Base-by-base conservation (phyloP, 371 early-diverging fungal genomes). In the Apophysomyces elegans region DNA sequence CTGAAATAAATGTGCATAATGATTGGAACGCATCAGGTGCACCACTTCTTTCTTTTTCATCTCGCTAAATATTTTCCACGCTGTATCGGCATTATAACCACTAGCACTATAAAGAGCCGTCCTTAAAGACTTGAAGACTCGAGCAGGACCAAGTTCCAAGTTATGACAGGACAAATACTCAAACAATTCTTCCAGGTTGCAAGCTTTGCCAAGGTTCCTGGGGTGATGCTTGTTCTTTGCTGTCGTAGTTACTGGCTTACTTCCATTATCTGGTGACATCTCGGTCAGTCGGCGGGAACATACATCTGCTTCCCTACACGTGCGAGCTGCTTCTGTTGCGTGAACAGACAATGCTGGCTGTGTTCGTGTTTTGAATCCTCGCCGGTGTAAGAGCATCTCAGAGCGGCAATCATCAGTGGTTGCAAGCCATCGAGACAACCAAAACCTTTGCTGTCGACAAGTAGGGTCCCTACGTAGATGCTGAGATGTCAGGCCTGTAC, bases 1-100 rank as follows among this genome's bases (percentile, higher is more conserved):
- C 21, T 73, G 65, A n/a, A 82, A 58, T 41, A 82, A 61, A 43
- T 70, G 68, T 11, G 76, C 76, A 62, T 79, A 82, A 46, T 82
- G 67, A 37, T 77, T 79, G 12, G 65, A 43, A n/a, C 70, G 63
- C 38, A 82, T 66, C 18, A 64, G 54, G 18, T 61, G 54, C 7
- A 73, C 65, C 7, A 79, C 75, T 0, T 63, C 37, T 16, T 62
- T 63, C 37, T 73, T 50, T 11, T 68, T 44, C 75, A 82, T 79
- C n/a, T 47, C 59, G 36, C 74, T 45, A 43, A 74, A 82, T 32
- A 82, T 74, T 45, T 63, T 46, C 79, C 79, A 82, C 36, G 79
- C 74, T 26, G 67, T 56, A 8, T 64, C 63, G 1, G 63, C 26
- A 41, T 70, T 61, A 37, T 78, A 66, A 8, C 62, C 62, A 26